Evolutionary conservation across 371 early-diverging fungal genomes (phyloP).

Genomic region (Mucor racemosus): DNA sequence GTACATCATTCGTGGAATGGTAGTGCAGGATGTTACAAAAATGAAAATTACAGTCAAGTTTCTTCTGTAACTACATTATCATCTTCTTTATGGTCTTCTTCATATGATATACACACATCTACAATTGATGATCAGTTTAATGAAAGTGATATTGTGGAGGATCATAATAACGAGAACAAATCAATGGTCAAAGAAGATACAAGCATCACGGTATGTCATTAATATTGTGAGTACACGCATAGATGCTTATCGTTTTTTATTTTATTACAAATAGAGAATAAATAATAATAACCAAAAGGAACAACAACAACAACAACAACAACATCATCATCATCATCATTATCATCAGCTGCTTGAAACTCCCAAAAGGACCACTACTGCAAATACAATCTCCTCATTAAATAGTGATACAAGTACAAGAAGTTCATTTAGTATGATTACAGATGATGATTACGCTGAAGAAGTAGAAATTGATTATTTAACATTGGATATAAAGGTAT

Average conservation of each 20-base stretch:
- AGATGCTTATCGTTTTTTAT: neutral
- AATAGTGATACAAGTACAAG: constrained; percentile 18
- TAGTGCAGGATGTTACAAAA: neutral
- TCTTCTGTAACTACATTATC: neutral
- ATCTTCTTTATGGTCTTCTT: constrained; percentile 7
- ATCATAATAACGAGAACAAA: neutral
- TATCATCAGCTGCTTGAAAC: neutral
- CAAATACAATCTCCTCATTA: constrained; percentile 24
- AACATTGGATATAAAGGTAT: constrained; percentile 12
- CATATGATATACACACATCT: neutral
- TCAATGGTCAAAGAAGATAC: neutral
- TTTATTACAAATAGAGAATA: neutral
- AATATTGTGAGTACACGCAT: neutral
- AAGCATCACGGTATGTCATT: neutral
- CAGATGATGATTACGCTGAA: constrained; percentile 9
- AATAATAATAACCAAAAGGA: neutral
- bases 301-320: neutral
- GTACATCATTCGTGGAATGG: constrained; percentile 19
- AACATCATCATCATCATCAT: too few relatives aligned
- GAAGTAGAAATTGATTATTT: constrained; percentile 16
- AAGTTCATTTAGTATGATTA: constrained; percentile 25
- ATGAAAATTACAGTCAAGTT: neutral
- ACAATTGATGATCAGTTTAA: neutral
- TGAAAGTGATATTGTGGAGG: neutral
- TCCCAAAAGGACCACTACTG: neutral